These are phyloP conservation scores for Nicotiana obtusifolia DNA, from an alignment of 257 asterid species.

Conservation along the genomic window DNA sequence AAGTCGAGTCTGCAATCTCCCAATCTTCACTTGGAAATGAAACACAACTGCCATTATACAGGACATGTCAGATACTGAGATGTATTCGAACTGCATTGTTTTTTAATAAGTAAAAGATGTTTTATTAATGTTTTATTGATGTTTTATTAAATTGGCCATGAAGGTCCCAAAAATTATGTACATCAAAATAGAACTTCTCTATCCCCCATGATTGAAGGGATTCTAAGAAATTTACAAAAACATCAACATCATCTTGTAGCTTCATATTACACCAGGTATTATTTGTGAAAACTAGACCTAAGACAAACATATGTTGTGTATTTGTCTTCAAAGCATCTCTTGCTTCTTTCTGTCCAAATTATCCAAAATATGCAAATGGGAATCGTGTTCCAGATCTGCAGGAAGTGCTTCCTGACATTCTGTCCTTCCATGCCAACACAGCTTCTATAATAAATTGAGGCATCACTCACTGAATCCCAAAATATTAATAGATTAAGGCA, in stretches of 20 bases:
- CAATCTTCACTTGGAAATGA: slow-evolving; percentile 81
- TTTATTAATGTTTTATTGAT: background rate
- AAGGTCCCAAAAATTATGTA: background rate
- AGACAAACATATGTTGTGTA: background rate
- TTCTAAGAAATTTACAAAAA: background rate
- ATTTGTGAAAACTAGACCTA: background rate
- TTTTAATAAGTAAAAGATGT: background rate
- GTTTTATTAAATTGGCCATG: background rate
- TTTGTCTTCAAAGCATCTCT: background rate
- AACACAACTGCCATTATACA: slow-evolving; percentile 56
- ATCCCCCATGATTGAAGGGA: background rate
- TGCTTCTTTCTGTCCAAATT: background rate
- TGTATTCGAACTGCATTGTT: background rate
- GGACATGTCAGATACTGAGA: background rate
- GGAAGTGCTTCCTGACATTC: background rate
- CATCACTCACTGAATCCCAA: background rate
- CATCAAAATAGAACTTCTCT: background rate
- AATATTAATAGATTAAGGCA: background rate
- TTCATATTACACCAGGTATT: background rate
- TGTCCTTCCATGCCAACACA: background rate
- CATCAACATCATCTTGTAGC: background rate
- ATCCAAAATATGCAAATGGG: background rate
- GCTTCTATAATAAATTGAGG: background rate
- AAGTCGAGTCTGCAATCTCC: slow-evolving; percentile 85
- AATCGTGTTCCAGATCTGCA: background rate